These are phyloP conservation scores for Saprolegnia diclina DNA, from an alignment of 352 stramenopile species.

Conservation along the genomic window DNA sequence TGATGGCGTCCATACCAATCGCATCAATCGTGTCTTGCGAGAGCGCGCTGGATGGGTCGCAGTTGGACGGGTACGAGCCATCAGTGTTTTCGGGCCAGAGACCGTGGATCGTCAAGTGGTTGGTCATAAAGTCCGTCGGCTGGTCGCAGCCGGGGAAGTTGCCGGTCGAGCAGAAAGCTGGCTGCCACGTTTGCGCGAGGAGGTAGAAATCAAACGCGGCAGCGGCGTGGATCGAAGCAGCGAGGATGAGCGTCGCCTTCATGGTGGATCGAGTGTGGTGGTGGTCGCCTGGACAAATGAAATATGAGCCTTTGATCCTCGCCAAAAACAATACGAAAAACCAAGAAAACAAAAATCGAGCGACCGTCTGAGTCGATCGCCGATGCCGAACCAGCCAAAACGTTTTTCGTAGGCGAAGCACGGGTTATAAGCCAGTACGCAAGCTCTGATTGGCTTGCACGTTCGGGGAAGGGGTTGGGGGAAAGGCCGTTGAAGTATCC, in stretches of 20 bases:
- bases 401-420: no score
- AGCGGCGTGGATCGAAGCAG: background rate
- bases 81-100: slow-evolving; percentile 76
- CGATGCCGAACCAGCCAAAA: no score
- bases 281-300: no score
- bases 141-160: slow-evolving; percentile 69
- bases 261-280: no score
- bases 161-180: slow-evolving; percentile 66
- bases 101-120: slow-evolving; percentile 84
- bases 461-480: no score
- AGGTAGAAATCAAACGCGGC: slow-evolving; percentile 81
- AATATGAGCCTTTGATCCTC: no score
- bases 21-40: slow-evolving; percentile 40
- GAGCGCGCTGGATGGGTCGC: background rate
- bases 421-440: no score
- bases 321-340: no score
- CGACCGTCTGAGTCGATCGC: no score
- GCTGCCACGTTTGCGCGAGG: slow-evolving; percentile 86
- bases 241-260: background rate
- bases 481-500: no score
- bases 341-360: no score
- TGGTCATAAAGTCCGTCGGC: slow-evolving; percentile 64
- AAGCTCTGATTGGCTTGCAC: no score
- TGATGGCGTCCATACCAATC: slow-evolving; percentile 62
- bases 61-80: slow-evolving; percentile 48